Percentiles rank a stretch among this genome's conserved stretches.
Conservation (phyloP, 768 basidiomycete genomes). For the Phylloporus scabripes region DNA sequence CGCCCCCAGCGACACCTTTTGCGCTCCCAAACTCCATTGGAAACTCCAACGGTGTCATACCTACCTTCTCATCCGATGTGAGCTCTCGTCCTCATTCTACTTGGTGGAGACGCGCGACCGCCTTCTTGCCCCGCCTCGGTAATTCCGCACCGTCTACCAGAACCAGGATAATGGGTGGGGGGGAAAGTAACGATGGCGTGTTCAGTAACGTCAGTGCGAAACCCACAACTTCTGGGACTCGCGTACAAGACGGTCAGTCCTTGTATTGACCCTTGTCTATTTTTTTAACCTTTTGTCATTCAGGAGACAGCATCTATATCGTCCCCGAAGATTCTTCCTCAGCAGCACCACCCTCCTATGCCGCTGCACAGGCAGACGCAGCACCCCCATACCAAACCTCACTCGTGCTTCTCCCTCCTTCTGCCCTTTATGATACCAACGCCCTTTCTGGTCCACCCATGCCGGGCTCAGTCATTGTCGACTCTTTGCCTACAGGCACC, state of each 20-base stretch:
- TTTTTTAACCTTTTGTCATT: neutral
- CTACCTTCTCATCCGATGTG: constrained; percentile 38
- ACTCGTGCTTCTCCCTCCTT: constrained; percentile 80
- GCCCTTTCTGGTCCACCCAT: constrained; percentile 36
- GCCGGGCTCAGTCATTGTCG: constrained; percentile 80
- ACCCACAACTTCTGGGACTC: constrained; percentile 49
- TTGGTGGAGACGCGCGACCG: constrained; percentile 52
- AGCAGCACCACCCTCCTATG: constrained; percentile 89
- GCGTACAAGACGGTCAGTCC: constrained; percentile 49
- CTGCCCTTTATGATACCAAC: constrained; percentile 30
- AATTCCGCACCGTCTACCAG: constrained; percentile 33
- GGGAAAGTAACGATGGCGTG: constrained; percentile 80
- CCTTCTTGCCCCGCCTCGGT: constrained; percentile 52
- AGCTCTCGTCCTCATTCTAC: constrained; percentile 27
- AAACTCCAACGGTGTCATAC: constrained; percentile 70
- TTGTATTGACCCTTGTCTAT: neutral
- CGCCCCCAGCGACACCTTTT: constrained; percentile 55
- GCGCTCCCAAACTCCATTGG: constrained; percentile 69
- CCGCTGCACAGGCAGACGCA: constrained; percentile 87
- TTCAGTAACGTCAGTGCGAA: constrained; percentile 96
- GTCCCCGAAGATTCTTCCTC: constrained; percentile 81
- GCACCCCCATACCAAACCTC: constrained; percentile 98
- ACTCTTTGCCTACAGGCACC: constrained; percentile 76
- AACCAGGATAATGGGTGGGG: constrained; percentile 48
- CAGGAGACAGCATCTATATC: constrained; percentile 66